Conservation (phyloP, 2,329 filamentous ascomycete species). For the Albifimbria verrucaria region DNA sequence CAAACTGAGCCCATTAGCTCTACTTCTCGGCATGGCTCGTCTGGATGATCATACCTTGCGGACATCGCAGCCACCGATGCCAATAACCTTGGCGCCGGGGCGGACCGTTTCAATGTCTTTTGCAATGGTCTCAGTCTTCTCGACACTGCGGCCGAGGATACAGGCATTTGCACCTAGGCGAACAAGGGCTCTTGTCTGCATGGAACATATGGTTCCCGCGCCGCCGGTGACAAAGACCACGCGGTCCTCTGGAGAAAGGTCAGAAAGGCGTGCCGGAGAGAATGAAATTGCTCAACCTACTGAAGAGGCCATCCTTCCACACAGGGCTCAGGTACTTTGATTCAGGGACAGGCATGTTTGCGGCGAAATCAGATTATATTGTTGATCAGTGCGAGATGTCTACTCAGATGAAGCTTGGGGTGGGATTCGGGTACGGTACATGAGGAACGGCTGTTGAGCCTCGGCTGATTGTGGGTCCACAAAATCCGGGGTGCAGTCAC, state of each 20-base stretch:
- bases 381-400: too few relatives aligned
- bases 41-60: conserved; percentile 49
- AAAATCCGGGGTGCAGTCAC: not conserved
- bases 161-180: conserved; percentile 89
- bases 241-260: conserved; percentile 63
- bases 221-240: conserved; percentile 95
- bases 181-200: conserved; percentile 88
- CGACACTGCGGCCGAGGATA: conserved; percentile 84
- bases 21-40: not conserved
- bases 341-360: conserved; percentile 65
- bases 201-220: conserved; percentile 89
- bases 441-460: not conserved
- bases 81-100: conserved; percentile 77
- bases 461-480: not conserved
- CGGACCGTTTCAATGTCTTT: conserved; percentile 78
- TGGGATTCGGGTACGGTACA: too few relatives aligned
- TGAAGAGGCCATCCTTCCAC: conserved; percentile 86
- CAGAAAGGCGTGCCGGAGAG: not conserved
- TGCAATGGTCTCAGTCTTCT: conserved; percentile 81
- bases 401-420: too few relatives aligned
- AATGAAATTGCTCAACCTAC: conserved; percentile 41
- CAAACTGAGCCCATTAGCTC: conserved; percentile 18
- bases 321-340: conserved; percentile 76
- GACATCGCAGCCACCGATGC: conserved; percentile 78
- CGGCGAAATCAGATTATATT: too few relatives aligned